Conservation (phyloP, 2,329 filamentous ascomycete species). For the Aspergillus brunneoviolaceus region DNA sequence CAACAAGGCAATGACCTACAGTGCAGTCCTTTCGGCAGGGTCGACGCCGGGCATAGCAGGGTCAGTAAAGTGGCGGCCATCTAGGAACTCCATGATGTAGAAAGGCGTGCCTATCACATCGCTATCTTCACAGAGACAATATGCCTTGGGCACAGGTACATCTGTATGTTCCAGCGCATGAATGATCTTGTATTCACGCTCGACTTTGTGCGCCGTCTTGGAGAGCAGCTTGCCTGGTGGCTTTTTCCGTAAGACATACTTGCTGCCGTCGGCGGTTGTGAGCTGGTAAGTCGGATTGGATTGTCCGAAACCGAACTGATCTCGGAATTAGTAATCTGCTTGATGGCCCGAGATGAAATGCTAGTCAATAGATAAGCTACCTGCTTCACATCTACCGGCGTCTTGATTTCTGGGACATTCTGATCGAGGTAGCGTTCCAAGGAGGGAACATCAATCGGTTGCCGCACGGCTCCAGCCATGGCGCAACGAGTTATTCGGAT, state of each 20-base stretch:
- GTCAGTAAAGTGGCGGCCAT: conserved; percentile 91
- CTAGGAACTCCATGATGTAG: conserved; percentile 95
- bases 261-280: conserved; percentile 65
- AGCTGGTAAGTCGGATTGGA: conserved; percentile 97
- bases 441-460: conserved; percentile 80
- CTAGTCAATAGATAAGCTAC: conserved; percentile 48
- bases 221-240: conserved; percentile 91
- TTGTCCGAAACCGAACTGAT: conserved; percentile 91
- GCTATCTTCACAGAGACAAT: conserved; percentile 82
- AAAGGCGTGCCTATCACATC: conserved; percentile 83
- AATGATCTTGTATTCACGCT: conserved; percentile 91
- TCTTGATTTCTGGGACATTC: conserved; percentile 79
- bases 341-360: not conserved
- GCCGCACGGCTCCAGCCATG: conserved; percentile 85
- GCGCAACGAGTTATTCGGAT: conserved; percentile 6
- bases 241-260: conserved; percentile 95
- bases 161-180: conserved; percentile 75
- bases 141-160: conserved; percentile 81
- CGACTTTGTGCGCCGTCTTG: conserved; percentile 92
- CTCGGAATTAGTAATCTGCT: not conserved
- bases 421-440: conserved; percentile 75
- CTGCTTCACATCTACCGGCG: conserved; percentile 85
- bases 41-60: conserved; percentile 73
- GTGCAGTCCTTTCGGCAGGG: conserved; percentile 66
- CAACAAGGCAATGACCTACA: conserved; percentile 50